Conservation (phyloP, 306 rosid genomes). For the Heteromeles arbutifolia region DNA sequence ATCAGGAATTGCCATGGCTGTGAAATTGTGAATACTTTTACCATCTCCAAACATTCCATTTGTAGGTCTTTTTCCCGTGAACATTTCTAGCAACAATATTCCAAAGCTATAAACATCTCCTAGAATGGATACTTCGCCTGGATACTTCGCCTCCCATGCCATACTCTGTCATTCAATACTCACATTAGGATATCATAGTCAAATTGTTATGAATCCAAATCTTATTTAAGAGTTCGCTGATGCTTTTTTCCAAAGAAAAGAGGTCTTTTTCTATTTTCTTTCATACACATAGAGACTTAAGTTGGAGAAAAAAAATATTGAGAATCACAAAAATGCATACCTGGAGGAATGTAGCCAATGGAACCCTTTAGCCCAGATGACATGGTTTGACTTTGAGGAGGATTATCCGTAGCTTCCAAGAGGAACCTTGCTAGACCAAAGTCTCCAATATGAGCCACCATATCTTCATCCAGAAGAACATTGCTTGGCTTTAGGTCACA, state of each 20-base stretch:
- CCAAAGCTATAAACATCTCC: slow-evolving; percentile 33
- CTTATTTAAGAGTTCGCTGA: background rate
- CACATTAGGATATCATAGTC: background rate
- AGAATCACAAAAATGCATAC: background rate
- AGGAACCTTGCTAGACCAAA: background rate
- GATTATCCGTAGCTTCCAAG: slow-evolving; percentile 1
- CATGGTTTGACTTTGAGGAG: background rate
- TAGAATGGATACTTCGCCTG: slow-evolving; percentile 13
- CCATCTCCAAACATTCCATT: slow-evolving; percentile 8
- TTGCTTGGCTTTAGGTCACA: background rate
- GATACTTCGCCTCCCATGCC: slow-evolving; percentile 29
- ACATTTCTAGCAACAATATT: slow-evolving; percentile 20
- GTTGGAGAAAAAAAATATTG: background rate
- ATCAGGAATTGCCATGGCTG: slow-evolving; percentile 11
- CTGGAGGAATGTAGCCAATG: slow-evolving; percentile 39
- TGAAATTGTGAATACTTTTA: slow-evolving; percentile 8
- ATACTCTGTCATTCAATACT: slow-evolving; percentile 13
- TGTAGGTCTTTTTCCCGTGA: slow-evolving; percentile 21
- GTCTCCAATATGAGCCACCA: slow-evolving; percentile 28
- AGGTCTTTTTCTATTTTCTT: no score
- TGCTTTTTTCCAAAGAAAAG: no score
- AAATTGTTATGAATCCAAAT: background rate
- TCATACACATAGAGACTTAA: background rate
- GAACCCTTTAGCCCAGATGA: slow-evolving; percentile 20
- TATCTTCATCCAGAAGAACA: slow-evolving; percentile 17